phyloP scores from a whole-genome alignment of 129 eudicot species.

The Tagetes patula region DNA sequence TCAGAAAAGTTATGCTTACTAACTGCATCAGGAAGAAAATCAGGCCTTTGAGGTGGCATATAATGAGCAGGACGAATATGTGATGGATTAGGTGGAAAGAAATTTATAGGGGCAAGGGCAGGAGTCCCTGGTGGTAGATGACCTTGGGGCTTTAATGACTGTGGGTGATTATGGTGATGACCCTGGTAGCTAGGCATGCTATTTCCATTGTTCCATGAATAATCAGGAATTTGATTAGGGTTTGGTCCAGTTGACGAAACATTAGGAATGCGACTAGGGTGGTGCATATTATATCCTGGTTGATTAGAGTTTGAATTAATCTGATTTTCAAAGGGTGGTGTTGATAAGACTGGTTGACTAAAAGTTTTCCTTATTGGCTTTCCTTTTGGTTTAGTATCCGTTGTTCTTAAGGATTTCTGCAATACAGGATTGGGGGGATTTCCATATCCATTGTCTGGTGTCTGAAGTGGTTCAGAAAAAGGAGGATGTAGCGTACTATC shows the following conservation, averaged over 20 bases:
- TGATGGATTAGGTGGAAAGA: constrained; percentile 42
- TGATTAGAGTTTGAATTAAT: constrained; percentile 45
- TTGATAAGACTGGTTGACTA: constrained; percentile 56
- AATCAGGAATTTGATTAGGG: constrained; percentile 42
- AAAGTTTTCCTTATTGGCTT: constrained; percentile 51
- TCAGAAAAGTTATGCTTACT: constrained; percentile 56
- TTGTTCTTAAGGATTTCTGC: constrained; percentile 49
- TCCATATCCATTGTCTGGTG: constrained; percentile 39
- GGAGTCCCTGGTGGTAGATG: constrained; percentile 40
- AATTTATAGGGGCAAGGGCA: constrained; percentile 44
- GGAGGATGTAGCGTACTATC: constrained; percentile 37
- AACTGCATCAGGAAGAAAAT: constrained; percentile 48
- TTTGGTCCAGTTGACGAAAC: constrained; percentile 42
- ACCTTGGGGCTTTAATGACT: constrained; percentile 41
- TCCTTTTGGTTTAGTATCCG: constrained; percentile 56
- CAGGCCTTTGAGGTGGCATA: constrained; percentile 52
- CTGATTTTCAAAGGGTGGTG: constrained; percentile 47
- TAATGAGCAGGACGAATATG: constrained; percentile 41
- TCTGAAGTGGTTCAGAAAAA: constrained; percentile 45
- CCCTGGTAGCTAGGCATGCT: constrained; percentile 40
- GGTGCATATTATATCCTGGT: constrained; percentile 38
- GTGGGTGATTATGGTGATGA: constrained; percentile 47
- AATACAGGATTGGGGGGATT: constrained; percentile 40
- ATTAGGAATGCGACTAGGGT: constrained; percentile 44
- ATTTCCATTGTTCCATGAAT: constrained; percentile 38